Base-by-base conservation (phyloP, 2,329 filamentous ascomycete genomes). In the Lasiodiplodia sp. region DNA sequence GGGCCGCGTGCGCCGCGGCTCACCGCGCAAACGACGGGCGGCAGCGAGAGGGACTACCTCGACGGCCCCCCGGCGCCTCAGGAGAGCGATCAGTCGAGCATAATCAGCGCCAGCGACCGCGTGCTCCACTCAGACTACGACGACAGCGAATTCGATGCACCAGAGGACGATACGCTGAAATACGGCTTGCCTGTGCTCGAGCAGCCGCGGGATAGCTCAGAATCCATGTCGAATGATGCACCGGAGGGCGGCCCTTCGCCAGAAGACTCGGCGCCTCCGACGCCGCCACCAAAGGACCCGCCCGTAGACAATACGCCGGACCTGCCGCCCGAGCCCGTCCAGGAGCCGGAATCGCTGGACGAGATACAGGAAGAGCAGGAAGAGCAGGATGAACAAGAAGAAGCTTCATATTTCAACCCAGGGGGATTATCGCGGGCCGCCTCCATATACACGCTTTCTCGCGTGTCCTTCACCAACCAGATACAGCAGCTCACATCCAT, bases 391-490 rank as follows among this genome's bases (percentile, higher is more conserved):
- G 57, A 62, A 71, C 82, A 83, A 53, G 86, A 87, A 67, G 80
- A 86, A 38, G 82, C 84, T 49, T 84, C 86, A 47, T 92, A 92
- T 78, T 92, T 93, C 78, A 89, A 90, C 47, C 87, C 88, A 4
- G 84, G 88, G 53, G 87, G 83, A 67, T 78, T 87, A 8, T 85
- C 86, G 25, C 87, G 94, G 14, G 86, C 94, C 3, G 92, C 92
- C 52, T 98, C 95, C 44, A 94, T 98, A 73, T 97, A 97, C 80
- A 97, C 96, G 1, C 87, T 99, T 69, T 97, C 94, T 2, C 89
- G 95, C 55, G 92, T 91, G 40, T 97, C 95, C 7, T 97, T 99
- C 79, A 92, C 93, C 71, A 96, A 92, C 75, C 96, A 98, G 79
- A 88, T 98, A 66, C 92, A 93, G 58, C 94, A 97, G 78, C 85